These are phyloP conservation scores for Pythium myriotylum DNA, from an alignment of 352 stramenopile genomes.

Conservation along the genomic window DNA sequence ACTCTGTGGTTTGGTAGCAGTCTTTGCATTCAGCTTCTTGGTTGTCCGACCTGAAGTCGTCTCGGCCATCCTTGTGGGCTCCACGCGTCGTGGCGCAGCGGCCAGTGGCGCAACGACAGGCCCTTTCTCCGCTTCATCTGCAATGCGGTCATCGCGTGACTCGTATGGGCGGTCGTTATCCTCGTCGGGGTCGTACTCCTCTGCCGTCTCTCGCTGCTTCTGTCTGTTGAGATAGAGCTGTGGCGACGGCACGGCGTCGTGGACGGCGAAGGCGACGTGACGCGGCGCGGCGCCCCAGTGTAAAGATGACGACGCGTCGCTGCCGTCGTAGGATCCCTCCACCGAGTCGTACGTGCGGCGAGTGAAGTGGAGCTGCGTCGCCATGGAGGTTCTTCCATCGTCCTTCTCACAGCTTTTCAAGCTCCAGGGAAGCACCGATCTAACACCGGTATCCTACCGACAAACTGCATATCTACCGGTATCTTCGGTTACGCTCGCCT, in stretches of 20 bases:
- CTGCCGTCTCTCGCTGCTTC: background rate
- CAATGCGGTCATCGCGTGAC: too few species aligned
- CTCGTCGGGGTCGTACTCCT: too few species aligned
- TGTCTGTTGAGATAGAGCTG: conserved; percentile 32
- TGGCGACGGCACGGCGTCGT: conserved; percentile 44
- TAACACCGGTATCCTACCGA: conserved; percentile 10
- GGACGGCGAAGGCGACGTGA: conserved; percentile 53
- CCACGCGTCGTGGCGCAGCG: too few species aligned
- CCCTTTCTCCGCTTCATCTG: too few species aligned
- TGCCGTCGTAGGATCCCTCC: background rate
- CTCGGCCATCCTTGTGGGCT: too few species aligned
- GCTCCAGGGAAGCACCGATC: conserved; percentile 4
- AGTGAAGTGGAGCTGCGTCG: conserved; percentile 36
- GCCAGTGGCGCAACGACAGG: too few species aligned
- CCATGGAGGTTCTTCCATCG: conserved; percentile 6
- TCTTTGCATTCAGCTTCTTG: background rate
- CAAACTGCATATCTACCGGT: too few species aligned
- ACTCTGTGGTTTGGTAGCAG: background rate
- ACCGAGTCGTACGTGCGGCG: background rate
- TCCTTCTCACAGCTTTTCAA: background rate
- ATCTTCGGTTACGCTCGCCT: background rate
- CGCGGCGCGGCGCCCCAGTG: conserved; percentile 9
- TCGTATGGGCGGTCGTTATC: too few species aligned
- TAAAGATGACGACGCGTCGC: background rate
- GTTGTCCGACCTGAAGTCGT: too few species aligned